A percentile compares a stretch with the other conserved stretches of the same genome.
Evolutionary conservation across 176 grass and related monocot species (phyloP).

Genomic region (Aechmea fasciata): DNA sequence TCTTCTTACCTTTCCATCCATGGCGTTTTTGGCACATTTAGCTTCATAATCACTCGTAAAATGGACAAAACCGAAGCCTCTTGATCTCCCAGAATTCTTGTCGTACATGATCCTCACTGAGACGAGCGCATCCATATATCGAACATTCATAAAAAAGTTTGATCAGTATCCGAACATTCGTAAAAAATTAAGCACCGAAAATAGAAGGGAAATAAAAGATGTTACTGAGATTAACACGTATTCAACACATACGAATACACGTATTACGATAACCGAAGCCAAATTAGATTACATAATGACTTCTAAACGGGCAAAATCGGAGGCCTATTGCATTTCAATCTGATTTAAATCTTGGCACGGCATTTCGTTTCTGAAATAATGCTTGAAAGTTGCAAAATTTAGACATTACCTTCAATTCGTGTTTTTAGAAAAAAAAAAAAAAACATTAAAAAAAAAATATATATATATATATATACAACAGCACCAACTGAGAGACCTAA

Average conservation of each 20-base stretch:
- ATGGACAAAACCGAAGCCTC: constrained; percentile 83
- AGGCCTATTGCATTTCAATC: not conserved
- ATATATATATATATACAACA: too few relatives aligned
- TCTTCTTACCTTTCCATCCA: constrained; percentile 80
- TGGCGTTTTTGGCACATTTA: constrained; percentile 61
- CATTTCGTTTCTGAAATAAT: not conserved
- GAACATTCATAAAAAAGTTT: constrained; percentile 2
- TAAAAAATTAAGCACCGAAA: constrained; percentile 11
- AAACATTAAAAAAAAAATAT: too few relatives aligned
- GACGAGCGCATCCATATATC: constrained; percentile 18
- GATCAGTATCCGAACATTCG: not conserved
- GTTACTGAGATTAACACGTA: not conserved
- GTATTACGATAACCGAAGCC: not conserved
- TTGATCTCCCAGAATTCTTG: constrained; percentile 86
- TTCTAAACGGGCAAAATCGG: too few relatives aligned
- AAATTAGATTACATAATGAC: too few relatives aligned
- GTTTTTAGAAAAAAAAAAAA: not conserved
- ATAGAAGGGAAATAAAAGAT: not conserved
- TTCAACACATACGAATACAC: not conserved
- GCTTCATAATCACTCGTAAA: constrained; percentile 69
- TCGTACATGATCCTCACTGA: constrained; percentile 82
- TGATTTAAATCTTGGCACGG: not conserved
- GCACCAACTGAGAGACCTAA: not conserved
- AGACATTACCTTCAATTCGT: not conserved
- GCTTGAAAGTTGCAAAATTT: not conserved